These are phyloP conservation scores for Periconia sp. DNA, from an alignment of 2,329 filamentous ascomycete genomes.

Conservation along the genomic window DNA sequence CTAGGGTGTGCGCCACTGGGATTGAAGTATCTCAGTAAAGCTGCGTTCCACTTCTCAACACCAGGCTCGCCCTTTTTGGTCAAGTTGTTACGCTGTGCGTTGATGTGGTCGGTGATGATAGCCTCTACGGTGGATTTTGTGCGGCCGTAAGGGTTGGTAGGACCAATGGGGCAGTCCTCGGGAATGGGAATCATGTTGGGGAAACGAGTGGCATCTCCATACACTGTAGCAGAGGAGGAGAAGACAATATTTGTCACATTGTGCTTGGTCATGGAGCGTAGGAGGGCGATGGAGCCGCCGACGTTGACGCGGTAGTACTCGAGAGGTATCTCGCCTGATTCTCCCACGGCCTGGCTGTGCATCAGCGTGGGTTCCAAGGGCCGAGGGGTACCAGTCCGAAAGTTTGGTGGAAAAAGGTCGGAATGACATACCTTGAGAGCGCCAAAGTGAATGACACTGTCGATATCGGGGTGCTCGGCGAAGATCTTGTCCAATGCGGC, in stretches of 20 bases:
- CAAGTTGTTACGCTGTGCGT: conserved; percentile 79
- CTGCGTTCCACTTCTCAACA: conserved; percentile 82
- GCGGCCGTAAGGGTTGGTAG: conserved; percentile 96
- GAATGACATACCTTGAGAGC: conserved; percentile 75
- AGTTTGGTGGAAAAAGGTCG: not conserved
- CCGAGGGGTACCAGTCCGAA: not conserved
- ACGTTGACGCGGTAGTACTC: conserved; percentile 99
- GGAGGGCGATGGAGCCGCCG: conserved; percentile 82
- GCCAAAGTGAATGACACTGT: conserved; percentile 98
- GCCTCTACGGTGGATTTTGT: conserved; percentile 92
- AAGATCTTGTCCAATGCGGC: conserved; percentile 84
- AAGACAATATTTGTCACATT: conserved; percentile 97
- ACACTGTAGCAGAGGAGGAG: conserved; percentile 96
- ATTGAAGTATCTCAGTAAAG: conserved; percentile 96
- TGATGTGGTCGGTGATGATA: conserved; percentile 88
- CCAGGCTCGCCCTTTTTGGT: conserved; percentile 71
- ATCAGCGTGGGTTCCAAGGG: not conserved
- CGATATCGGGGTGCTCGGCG: conserved; percentile 83
- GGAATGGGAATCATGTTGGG: conserved; percentile 99
- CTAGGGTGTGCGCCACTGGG: conserved; percentile 91
- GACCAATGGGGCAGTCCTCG: conserved; percentile 91
- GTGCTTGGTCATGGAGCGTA: conserved; percentile 84
- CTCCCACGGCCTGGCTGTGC: conserved; percentile 76
- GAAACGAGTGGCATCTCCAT: conserved; percentile 95
- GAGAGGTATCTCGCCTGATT: conserved; percentile 89